Percentiles rank a stretch among this genome's conserved stretches.
Evolutionary conservation across 2,329 filamentous ascomycete genomes (phyloP).

Genomic region (Pezicula radicicola): DNA sequence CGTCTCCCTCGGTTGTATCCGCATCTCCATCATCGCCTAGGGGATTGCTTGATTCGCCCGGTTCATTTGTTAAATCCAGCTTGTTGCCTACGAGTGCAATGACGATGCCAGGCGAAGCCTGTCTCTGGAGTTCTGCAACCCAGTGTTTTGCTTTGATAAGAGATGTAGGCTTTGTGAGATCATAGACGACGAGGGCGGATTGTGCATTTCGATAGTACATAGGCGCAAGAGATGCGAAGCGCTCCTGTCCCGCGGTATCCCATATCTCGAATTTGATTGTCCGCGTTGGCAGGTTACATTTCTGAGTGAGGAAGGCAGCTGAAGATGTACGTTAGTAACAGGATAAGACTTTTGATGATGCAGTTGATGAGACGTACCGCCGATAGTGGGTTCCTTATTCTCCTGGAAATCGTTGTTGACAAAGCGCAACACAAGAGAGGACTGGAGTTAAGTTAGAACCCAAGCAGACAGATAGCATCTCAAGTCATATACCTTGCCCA

Average conservation of each 20-base stretch:
- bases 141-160: conserved; percentile 97
- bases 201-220: conserved; percentile 99
- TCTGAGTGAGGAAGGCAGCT: conserved; percentile 98
- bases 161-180: conserved; percentile 93
- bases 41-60: conserved; percentile 42
- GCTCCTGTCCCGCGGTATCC: conserved; percentile 97
- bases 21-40: conserved; percentile 44
- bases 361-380: conserved; percentile 57
- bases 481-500: conserved; percentile 75
- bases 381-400: conserved; percentile 99
- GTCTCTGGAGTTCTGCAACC: conserved; percentile 95
- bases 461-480: background rate
- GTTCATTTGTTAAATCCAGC: conserved; percentile 76
- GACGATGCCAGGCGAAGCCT: conserved; percentile 93
- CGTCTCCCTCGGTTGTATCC: conserved; percentile 48
- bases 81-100: conserved; percentile 98
- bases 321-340: conserved; percentile 11
- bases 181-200: conserved; percentile 96
- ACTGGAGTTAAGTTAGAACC: conserved; percentile 50
- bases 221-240: conserved; percentile 91
- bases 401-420: conserved; percentile 99
- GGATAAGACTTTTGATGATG: background rate
- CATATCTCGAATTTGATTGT: conserved; percentile 96
- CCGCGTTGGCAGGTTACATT: conserved; percentile 90
- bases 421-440: conserved; percentile 94